These are phyloP conservation scores for Ceratorhiza oryzae-sativae DNA, from an alignment of 1,284 basidiomycete species.

Conservation along the genomic window DNA sequence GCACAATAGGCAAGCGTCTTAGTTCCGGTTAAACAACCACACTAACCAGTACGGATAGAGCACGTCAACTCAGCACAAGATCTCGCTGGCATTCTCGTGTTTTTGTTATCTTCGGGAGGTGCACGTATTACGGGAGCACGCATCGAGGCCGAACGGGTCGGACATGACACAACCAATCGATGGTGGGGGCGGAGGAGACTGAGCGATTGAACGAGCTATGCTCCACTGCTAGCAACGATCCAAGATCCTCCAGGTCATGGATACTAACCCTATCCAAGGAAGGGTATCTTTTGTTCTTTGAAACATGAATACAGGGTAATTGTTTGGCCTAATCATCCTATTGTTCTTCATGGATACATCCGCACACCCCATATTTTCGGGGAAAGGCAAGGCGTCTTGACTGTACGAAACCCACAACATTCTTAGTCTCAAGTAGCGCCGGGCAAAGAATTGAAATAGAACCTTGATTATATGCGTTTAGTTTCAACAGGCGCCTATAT, in stretches of 20 bases:
- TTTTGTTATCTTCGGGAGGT: slow-evolving; percentile 73
- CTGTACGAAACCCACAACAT: no score
- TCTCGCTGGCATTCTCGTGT: slow-evolving; percentile 76
- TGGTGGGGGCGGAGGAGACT: slow-evolving; percentile 23
- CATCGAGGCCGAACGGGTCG: slow-evolving; percentile 49
- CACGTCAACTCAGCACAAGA: slow-evolving; percentile 73
- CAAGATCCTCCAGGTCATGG: neutral
- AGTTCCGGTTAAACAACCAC: neutral
- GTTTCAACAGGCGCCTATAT: neutral
- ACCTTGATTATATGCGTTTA: neutral
- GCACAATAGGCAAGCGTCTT: slow-evolving; percentile 1
- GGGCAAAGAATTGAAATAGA: no score
- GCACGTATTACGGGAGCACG: slow-evolving; percentile 78
- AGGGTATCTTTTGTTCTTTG: neutral
- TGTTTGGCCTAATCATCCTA: neutral
- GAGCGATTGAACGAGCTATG: neutral
- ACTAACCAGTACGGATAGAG: slow-evolving; percentile 53
- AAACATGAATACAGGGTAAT: neutral
- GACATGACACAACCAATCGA: neutral
- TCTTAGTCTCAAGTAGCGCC: no score
- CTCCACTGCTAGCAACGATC: neutral
- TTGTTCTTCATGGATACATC: neutral
- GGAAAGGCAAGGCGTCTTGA: neutral
- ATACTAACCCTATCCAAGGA: neutral
- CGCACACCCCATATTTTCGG: neutral